phyloP scores from a whole-genome alignment of 805 yeast genomes.

The fission yeast (Schizosaccharomyces pombe) region DNA sequence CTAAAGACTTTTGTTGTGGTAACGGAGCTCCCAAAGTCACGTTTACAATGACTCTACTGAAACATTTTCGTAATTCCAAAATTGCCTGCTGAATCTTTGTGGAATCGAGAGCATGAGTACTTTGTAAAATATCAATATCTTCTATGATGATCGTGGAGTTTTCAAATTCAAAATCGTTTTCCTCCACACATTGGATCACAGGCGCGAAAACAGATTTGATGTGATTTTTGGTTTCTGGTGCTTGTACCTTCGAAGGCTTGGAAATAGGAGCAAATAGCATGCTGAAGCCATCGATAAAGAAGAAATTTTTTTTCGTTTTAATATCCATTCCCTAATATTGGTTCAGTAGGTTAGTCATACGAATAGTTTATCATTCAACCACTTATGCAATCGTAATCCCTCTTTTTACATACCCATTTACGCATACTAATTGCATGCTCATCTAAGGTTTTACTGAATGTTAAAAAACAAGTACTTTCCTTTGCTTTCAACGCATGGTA shows the following conservation, averaged over 20 bases:
- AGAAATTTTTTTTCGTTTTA: background rate
- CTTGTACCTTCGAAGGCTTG: background rate
- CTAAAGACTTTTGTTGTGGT: background rate
- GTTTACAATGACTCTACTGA: background rate
- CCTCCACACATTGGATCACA: background rate
- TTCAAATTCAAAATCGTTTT: background rate
- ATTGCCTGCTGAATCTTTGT: background rate
- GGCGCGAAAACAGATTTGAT: background rate
- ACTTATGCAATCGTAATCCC: too few relatives aligned
- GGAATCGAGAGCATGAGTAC: background rate
- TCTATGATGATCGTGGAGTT: background rate
- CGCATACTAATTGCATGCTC: background rate
- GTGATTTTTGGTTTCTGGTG: background rate
- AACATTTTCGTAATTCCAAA: background rate
- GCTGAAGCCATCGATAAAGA: background rate
- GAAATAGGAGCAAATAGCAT: background rate
- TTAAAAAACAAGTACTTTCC: background rate
- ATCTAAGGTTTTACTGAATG: background rate
- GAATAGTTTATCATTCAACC: background rate
- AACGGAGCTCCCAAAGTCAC: background rate
- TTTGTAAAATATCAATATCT: background rate
- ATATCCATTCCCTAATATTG: background rate
- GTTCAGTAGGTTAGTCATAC: background rate
- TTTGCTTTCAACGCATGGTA: background rate
- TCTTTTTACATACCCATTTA: background rate